Evolutionary conservation across 176 grass and related monocot species (phyloP).

Genomic region (Luzula sylvatica): DNA sequence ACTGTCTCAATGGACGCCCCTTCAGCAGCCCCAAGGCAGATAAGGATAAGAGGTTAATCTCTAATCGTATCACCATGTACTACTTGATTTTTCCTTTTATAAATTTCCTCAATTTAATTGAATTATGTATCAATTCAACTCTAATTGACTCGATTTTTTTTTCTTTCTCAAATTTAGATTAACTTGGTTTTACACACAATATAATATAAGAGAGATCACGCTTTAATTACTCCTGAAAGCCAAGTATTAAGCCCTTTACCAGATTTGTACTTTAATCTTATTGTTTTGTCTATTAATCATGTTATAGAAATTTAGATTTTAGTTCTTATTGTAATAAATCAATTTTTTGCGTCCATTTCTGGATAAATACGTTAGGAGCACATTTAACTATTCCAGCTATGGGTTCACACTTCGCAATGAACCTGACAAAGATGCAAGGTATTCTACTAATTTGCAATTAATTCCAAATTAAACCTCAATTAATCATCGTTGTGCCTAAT

Average conservation of each 20-base stretch:
- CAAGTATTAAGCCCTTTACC: constrained; percentile 85
- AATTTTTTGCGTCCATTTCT: constrained; percentile 26
- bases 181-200: constrained; percentile 93
- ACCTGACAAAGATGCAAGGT: constrained; percentile 94
- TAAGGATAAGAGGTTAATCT: too few species aligned
- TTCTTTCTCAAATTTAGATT: constrained; percentile 44
- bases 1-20: too few species aligned
- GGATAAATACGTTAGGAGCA: constrained; percentile 69
- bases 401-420: constrained; percentile 80
- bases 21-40: too few species aligned
- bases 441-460: neutral
- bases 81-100: too few species aligned
- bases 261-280: constrained; percentile 47
- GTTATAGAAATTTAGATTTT: constrained; percentile 8
- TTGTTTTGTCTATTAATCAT: neutral
- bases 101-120: too few species aligned
- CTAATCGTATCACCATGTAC: too few species aligned
- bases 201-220: constrained; percentile 69
- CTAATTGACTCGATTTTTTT: constrained; percentile 5
- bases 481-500: neutral
- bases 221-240: constrained; percentile 92
- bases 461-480: neutral
- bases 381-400: constrained; percentile 78
- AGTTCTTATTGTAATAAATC: constrained; percentile 12
- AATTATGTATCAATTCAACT: neutral